phyloP scores from a whole-genome alignment of 306 rosid species.

The Senna siamea region DNA sequence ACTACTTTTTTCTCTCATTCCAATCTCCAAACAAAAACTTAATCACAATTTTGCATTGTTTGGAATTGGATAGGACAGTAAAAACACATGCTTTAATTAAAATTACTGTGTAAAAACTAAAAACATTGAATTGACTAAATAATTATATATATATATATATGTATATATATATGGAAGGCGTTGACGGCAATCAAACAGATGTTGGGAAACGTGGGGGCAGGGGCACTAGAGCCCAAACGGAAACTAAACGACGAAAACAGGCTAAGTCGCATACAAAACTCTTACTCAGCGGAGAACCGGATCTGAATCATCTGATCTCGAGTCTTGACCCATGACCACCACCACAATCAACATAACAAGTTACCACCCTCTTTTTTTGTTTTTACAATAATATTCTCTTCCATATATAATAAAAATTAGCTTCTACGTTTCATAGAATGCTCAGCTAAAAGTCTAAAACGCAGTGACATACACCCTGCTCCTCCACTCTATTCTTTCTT shows the following conservation, averaged over 20 bases:
- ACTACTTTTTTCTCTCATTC: neutral
- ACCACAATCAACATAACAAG: too few relatives aligned
- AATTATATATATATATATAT: too few relatives aligned
- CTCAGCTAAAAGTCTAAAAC: too few relatives aligned
- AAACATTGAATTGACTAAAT: too few relatives aligned
- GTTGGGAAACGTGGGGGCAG: neutral
- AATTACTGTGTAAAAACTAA: too few relatives aligned
- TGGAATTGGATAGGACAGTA: neutral
- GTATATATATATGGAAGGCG: neutral
- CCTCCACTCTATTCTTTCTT: constrained; percentile 14
- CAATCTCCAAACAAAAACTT: neutral
- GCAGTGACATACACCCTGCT: too few relatives aligned
- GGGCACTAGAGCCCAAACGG: constrained; percentile 6
- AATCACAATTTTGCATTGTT: too few relatives aligned
- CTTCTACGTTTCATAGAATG: too few relatives aligned
- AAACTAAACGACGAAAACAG: constrained; percentile 4
- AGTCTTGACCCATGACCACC: too few relatives aligned
- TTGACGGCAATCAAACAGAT: neutral
- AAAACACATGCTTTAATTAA: neutral
- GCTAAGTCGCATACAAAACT: constrained; percentile 3
- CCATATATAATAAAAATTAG: too few relatives aligned
- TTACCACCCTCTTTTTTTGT: too few relatives aligned
- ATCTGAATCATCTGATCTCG: constrained; percentile 43
- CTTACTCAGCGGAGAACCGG: constrained; percentile 35
- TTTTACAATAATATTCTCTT: too few relatives aligned